A percentile compares a stretch with the other conserved stretches of the same genome.
Conservation (phyloP, 192 early-diverging fungal species). For the Backusella australiensis region DNA sequence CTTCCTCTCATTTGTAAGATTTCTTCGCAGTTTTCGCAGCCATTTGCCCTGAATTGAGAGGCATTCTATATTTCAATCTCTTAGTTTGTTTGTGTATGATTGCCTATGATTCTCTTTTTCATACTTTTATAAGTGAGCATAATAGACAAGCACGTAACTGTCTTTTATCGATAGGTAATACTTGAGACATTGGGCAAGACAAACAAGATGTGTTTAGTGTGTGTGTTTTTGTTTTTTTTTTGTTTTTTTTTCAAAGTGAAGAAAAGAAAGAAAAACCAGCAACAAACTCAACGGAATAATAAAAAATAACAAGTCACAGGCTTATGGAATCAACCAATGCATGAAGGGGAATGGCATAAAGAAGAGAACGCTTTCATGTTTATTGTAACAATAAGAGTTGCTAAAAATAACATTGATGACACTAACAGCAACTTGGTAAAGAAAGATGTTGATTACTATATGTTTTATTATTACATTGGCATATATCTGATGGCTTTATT, state of each 20-base stretch:
- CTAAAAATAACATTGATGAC: too few species aligned
- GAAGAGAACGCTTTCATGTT: too few species aligned
- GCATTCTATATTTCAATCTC: conserved; percentile 47
- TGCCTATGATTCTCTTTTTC: neutral
- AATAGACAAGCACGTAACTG: conserved; percentile 78
- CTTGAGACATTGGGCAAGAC: conserved; percentile 20
- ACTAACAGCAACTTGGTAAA: too few species aligned
- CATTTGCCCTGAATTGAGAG: conserved; percentile 63
- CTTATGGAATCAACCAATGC: too few species aligned
- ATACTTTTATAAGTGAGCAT: conserved; percentile 76
- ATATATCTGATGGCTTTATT: neutral
- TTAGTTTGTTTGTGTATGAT: neutral
- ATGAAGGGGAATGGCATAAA: too few species aligned
- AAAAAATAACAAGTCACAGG: too few species aligned
- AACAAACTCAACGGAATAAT: neutral
- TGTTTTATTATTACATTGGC: neutral
- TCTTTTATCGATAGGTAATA: conserved; percentile 61
- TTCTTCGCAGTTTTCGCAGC: conserved; percentile 84
- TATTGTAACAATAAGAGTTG: too few species aligned
- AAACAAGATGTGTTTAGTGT: neutral
- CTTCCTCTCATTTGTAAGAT: conserved; percentile 66
- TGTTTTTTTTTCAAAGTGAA: neutral
- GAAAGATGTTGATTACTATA: too few species aligned
- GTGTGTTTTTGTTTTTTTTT: too few species aligned
- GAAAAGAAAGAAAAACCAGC: neutral